Percentiles rank a stretch among this genome's conserved stretches.
Evolutionary conservation across 106 monocot species (phyloP).

Genomic region (Xerophyta viscosa): DNA sequence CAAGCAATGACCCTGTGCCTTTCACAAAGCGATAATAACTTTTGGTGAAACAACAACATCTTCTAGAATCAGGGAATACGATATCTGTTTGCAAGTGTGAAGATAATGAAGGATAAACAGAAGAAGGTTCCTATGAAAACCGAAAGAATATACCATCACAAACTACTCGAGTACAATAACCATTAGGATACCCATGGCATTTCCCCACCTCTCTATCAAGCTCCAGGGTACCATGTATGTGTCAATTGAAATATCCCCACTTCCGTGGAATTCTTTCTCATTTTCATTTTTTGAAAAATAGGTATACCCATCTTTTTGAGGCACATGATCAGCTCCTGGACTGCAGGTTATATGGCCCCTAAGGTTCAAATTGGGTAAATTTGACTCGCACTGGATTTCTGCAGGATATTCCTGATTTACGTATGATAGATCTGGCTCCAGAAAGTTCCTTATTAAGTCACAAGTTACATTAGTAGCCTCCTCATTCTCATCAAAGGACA

Average conservation of each 20-base stretch:
- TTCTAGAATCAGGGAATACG: constrained; percentile 74
- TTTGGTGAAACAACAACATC: constrained; percentile 97
- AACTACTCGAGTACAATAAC: not conserved
- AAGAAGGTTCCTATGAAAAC: not conserved
- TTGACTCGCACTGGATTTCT: too few species aligned
- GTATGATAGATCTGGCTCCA: constrained; percentile 20
- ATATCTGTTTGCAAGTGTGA: constrained; percentile 49
- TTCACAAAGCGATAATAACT: constrained; percentile 97
- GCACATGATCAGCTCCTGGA: not conserved
- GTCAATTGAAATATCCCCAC: constrained; percentile 4
- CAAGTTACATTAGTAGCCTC: constrained; percentile 21
- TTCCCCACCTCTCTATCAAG: constrained; percentile 95
- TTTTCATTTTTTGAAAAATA: not conserved
- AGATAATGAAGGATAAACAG: not conserved
- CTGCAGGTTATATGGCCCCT: not conserved
- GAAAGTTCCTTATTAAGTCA: constrained; percentile 51
- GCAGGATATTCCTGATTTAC: too few species aligned
- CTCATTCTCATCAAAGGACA: not conserved
- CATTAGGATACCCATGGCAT: constrained; percentile 85
- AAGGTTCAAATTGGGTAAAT: not conserved
- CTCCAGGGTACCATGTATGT: constrained; percentile 42
- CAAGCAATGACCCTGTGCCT: constrained; percentile 92
- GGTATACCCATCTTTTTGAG: not conserved
- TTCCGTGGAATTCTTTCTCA: constrained; percentile 6
- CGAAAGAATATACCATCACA: not conserved